Base-by-base conservation (phyloP, 306 rosid species). In the Casuarina glauca region DNA sequence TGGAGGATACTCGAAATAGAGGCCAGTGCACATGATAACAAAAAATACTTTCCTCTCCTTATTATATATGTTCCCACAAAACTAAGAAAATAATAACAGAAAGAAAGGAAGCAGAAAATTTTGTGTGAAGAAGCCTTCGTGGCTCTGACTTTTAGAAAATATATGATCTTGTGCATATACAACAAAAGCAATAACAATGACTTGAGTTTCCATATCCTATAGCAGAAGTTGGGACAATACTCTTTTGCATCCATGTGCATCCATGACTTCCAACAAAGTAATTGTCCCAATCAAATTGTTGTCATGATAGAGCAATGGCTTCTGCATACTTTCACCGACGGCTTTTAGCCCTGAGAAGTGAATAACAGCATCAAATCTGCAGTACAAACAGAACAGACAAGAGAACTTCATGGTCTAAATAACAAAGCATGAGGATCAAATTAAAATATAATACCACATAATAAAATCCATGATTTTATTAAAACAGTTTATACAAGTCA, bases 311-410 rank as follows among this genome's bases (percentile, higher is more conserved):
- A 84, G 86, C 75, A 96, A 83, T 19, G 99, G 99, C 57, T 93
- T 91, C 85, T 91, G 87, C 78, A 93, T 97, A 80, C 99, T 96
- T 87, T 96, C 98, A 26, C 98, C 99, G 3, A 96, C 99, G 77
- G 99, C 97, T 85, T 96, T 96, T 78, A 93, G 74, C 44, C 99
- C 99, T 78, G 98, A 97, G 76, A 96, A 96, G 82, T 96, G 98
- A 76, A 96, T 86, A 63, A 93, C 99, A 72, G 99, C 95, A 66
- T 93, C 99, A 77, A 96, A 96, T 78, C 99, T 96, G 89, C 82
- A 68, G 55, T 39, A 16, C 70, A 26, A 26, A 26, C 32, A 26
- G 32, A 26, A 26, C 32, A 26, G 32, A 26, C 0, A 26, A 26
- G 32, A 26, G 32, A 26, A 26, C 32, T 26, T 26, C 32, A 26